Base-by-base conservation (phyloP, 2,329 filamentous ascomycete genomes). In the Talaromyces amestolkiae region DNA sequence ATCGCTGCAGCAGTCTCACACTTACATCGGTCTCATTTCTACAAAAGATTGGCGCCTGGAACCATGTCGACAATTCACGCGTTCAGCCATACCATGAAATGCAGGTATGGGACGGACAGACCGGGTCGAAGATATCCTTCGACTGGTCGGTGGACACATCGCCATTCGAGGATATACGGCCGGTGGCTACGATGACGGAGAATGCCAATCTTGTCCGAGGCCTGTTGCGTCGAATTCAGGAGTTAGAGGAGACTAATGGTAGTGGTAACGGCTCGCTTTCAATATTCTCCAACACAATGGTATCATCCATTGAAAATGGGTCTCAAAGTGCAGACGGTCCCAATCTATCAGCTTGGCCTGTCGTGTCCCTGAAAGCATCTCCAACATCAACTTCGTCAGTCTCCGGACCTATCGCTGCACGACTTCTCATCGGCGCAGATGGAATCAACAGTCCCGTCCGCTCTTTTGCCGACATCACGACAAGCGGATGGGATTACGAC, bases 31-130 rank as follows among this genome's bases (percentile, higher is more conserved):
- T 92, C n/a, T 85, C 84, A 3, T 97, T 95, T 73, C 85, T 98
- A 68, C 84, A 91, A 74, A 82, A 85, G 4, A 95, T 96, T 67
- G 95, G 94, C 41, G 93, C 90, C 59, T 98, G 94, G 95, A 75
- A 83, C 7, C 88, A 96, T 74, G 82, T 97, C 67, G 85, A 91
- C 70, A 80, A 83, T 49, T 82, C 86, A 6, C 87, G 95, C 37
- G 87, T 95, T 39, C 93, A 97, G 80, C 86, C 89, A 0, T 99
- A 97, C 77, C 89, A 96, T 66, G 91, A 94, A 72, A 99, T 99
- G 95, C 91, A 97, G 77, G 95, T 98, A 37, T 99, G 96, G 95
- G 95, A 99, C 77, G 96, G 94, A 68, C 87, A 97, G 65, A 91
- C 91, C 47, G 93, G 88, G 66, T 91, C 93, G 41, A 87, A 89